Percentiles rank a stretch among this genome's conserved stretches.
phyloP scores from a whole-genome alignment of 2,329 filamentous ascomycete genomes.

The Gaeumannomyces tritici region DNA sequence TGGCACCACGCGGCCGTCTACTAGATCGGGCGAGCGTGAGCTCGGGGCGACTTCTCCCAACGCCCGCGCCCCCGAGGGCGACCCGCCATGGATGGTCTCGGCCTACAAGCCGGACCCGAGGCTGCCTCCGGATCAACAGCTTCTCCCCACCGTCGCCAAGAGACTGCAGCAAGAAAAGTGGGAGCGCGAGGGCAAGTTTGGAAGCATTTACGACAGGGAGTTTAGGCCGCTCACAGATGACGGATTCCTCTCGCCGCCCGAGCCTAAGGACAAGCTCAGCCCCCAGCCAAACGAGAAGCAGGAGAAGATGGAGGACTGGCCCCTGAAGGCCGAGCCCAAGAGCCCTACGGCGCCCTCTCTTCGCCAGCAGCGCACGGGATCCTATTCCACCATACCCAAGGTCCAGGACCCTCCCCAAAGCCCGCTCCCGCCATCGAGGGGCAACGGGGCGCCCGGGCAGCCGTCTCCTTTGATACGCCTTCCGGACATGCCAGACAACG shows the following conservation, averaged over 20 bases:
- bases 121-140: constrained; percentile 87
- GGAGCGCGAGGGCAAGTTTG: constrained; percentile 84
- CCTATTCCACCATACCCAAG: constrained; percentile 56
- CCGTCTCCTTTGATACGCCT: neutral
- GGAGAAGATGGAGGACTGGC: constrained; percentile 42
- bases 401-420: constrained; percentile 36
- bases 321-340: constrained; percentile 39
- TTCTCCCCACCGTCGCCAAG: constrained; percentile 87
- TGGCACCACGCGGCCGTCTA: constrained; percentile 48
- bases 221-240: constrained; percentile 75
- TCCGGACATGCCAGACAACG: constrained; percentile 35
- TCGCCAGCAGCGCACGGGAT: constrained; percentile 34
- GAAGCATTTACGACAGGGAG: constrained; percentile 76
- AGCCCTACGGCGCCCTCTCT: constrained; percentile 30
- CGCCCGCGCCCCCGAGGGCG: constrained; percentile 64
- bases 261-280: constrained; percentile 19
- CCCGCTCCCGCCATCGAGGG: constrained; percentile 20
- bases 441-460: neutral
- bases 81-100: constrained; percentile 88
- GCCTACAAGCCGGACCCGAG: constrained; percentile 95
- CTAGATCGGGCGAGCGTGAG: constrained; percentile 52
- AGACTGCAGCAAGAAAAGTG: constrained; percentile 89
- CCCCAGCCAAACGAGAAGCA: constrained; percentile 19
- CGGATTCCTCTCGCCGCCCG: constrained; percentile 35
- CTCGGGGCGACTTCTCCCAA: constrained; percentile 30